A percentile compares a stretch with the other conserved stretches of the same genome.
These are phyloP conservation scores for Paraphaeosphaeria minitans DNA, from an alignment of 2,329 filamentous ascomycete species.

Conservation along the genomic window DNA sequence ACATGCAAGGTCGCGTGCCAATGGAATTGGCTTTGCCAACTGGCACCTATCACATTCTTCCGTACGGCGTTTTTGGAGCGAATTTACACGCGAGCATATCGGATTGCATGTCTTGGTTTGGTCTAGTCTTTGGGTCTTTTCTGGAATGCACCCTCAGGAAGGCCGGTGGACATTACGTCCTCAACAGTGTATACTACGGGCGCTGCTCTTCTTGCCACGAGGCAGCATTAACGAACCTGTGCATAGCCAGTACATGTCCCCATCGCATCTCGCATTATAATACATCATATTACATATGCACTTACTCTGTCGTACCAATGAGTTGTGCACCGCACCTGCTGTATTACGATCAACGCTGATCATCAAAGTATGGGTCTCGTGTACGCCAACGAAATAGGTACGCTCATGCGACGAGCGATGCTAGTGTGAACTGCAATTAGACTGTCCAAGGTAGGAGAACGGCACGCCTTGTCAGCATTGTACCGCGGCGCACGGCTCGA, in stretches of 20 bases:
- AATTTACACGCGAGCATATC: slow-evolving; percentile 29
- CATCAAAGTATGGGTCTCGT: neutral
- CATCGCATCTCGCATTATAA: slow-evolving; percentile 8
- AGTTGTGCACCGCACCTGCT: neutral
- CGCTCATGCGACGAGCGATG: neutral
- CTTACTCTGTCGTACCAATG: neutral
- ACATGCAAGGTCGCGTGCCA: slow-evolving; percentile 16
- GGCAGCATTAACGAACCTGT: slow-evolving; percentile 2
- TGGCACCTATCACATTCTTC: slow-evolving; percentile 19
- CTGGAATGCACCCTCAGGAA: slow-evolving; percentile 12
- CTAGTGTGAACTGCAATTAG: slow-evolving; percentile 9
- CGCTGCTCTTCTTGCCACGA: neutral
- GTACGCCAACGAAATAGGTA: neutral
- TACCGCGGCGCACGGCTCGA: neutral
- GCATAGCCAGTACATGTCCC: slow-evolving; percentile 5
- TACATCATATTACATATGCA: slow-evolving; percentile 3
- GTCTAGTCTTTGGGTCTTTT: slow-evolving; percentile 19
- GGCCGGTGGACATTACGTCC: neutral
- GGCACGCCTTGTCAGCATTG: neutral
- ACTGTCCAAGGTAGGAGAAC: neutral
- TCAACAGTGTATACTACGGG: slow-evolving; percentile 11
- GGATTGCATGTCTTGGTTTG: slow-evolving; percentile 20
- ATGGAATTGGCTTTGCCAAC: slow-evolving; percentile 8
- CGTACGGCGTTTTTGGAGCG: slow-evolving; percentile 31
- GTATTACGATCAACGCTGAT: neutral